Base-by-base conservation (phyloP, 208 protist species). In the Trypanosoma brucei region DNA sequence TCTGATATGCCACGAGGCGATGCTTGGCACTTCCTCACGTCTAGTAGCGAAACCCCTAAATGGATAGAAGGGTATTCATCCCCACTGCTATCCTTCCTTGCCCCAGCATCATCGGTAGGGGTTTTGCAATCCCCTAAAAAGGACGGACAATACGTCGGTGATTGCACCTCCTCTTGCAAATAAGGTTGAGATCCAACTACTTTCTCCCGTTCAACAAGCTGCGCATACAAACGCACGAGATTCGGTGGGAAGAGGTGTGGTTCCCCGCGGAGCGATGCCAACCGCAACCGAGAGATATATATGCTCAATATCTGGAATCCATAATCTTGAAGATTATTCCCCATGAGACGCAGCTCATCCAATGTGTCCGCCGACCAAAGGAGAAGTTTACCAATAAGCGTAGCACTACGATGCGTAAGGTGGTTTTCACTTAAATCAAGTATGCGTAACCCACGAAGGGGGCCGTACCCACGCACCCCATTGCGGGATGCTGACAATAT, bases 271-370 rank as follows among this genome's bases (percentile, higher is more conserved):
- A 87, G 46, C 8, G 69, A 39, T 40, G 56, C 58, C 42, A 78
- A 36, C 14, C 71, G 75, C 65, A 88, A 59, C 63, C 88, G 85
- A 2, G 79, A 46, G 6, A 93, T 59, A 62, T 91, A 90, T 40
- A 91, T 81, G 33, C 68, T 69, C n/a, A 93, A 76, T 14, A 78
- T 75, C 61, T 86, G 87, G 56, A 93, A 78, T 38, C 87, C 87
- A 59, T 91, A 82, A 63, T 93, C 87, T 40, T 79, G 68, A 2
- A 93, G 60, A 13, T 73, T 68, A 75, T 93, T 93, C 31, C 75
- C 65, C 31, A 68, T 35, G 36, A 91, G 64, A 22, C 74, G 63
- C 54, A 93, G 52, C 68, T 86, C 75, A 46, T 84, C 77, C 9
- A 94, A 74, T 8, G 82, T 86, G 49, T 73, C 78, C 1, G 84